Evolutionary conservation across 768 basidiomycete species (phyloP), one percentile per base, ranked within the genome.

Genomic region (Leccinum longicurvipes): DNA sequence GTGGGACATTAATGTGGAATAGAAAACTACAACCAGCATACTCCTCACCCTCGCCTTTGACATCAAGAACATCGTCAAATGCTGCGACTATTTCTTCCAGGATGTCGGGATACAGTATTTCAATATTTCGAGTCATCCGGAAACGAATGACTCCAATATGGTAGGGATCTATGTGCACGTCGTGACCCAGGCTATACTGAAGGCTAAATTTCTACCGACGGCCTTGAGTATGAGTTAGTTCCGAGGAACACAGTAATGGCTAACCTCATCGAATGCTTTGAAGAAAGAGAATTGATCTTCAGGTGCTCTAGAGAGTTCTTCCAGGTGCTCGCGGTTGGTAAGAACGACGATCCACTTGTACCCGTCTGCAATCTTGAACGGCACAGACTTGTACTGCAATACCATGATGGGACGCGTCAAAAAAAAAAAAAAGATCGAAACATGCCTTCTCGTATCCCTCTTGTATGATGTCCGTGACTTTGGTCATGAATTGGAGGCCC

Each of bases 71-170:
- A 6, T 77, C 77, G 4, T 63, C 60, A 52, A 81, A 77, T 0
- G 80, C 69, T 0, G 65, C 52, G 1, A 64, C 50, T 12, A 82
- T 67, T 60, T 84, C 83, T 14, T 79, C 74, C 12, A 69, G 70
- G 17, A 83, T 61, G 21, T 73, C 72, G 1, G 74, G 70, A 55
- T 79, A 77, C 4, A 76, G 54, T 1, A 47, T 54, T 1, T 62
- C 67, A 6, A 82, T 68, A 39, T 76, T 76, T 10, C 79, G 72
- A 19, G 73, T 73, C 6, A 77, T 60, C 5, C 61, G 59, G 2
- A 59, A 51, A 14, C 63, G 69, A 24, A 77, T 44, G 31, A 72
- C 51, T 4, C 36, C 28, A 6, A 67, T 36, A 45, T 76, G 76
- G 49, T 72, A 72, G 3, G 42, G 41, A 36, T 70, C 58, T 1